phyloP scores from a whole-genome alignment of 2,329 filamentous ascomycete genomes.

The Metarhizium humberi region DNA sequence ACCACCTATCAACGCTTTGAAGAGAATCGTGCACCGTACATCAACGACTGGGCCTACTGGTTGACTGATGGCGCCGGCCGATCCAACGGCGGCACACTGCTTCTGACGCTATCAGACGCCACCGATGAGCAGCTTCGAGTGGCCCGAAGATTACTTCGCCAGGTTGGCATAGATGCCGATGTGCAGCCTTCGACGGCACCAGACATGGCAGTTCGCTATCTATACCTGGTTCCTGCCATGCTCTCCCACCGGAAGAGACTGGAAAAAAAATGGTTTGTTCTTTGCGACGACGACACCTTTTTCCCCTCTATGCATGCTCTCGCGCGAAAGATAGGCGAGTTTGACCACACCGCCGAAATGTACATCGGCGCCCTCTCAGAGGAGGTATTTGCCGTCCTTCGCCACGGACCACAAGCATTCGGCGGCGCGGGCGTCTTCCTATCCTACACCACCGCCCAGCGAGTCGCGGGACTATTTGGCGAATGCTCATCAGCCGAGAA shows the following conservation, averaged over 20 bases:
- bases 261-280: conserved; percentile 47
- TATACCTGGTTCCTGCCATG: conserved; percentile 42
- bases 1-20: conserved; percentile 45
- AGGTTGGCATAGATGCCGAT: conserved; percentile 45
- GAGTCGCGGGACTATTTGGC: conserved; percentile 32
- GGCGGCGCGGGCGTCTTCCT: conserved; percentile 55
- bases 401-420: conserved; percentile 53
- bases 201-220: conserved; percentile 47
- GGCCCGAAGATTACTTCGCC: conserved; percentile 31
- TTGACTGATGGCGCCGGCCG: conserved; percentile 43
- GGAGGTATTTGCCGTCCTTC: conserved; percentile 46
- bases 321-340: conserved; percentile 38
- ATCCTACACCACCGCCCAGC: conserved; percentile 37
- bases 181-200: conserved; percentile 33
- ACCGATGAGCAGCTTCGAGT: conserved; percentile 37
- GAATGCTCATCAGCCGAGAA: conserved; percentile 30
- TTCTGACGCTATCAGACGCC: conserved; percentile 43
- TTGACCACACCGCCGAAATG: conserved; percentile 39
- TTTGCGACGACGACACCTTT: conserved; percentile 57
- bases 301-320: conserved; percentile 49
- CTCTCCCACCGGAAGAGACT: conserved; percentile 39
- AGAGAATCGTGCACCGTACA: conserved; percentile 37
- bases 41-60: conserved; percentile 51
- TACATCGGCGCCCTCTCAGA: conserved; percentile 55
- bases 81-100: conserved; percentile 45